Evolutionary conservation across 2,329 filamentous ascomycete species (phyloP), one percentile per base, ranked within the genome.

Genomic region (Sporothrix humicola): DNA sequence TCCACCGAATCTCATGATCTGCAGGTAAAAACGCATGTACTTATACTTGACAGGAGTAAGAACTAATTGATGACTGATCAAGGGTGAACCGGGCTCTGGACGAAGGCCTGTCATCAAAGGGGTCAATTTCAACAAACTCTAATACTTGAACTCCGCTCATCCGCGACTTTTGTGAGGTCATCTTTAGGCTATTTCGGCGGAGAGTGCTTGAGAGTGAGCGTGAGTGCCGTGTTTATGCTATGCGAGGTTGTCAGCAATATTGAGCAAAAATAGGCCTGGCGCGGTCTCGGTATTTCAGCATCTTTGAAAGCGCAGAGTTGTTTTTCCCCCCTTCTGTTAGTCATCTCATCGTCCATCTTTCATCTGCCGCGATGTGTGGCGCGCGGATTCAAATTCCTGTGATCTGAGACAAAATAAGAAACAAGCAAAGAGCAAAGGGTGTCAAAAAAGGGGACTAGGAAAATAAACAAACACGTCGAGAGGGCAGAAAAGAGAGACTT

Each of bases 351-450:
- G 7, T 15, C 17, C 1, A 6, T 58, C 20, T 58, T 58, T n/a
- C 13, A 44, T 44, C 9, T 63, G 20, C 58, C 37, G 58, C 31
- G 17, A 20, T 17, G 58, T 17, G 31, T 63, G 37, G 37, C 26
- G 56, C 26, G 26, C 26, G 56, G 5, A 56, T 56, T 61, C 15
- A 13, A 42, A 31, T 50, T 50, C 44, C 23, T 37, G 44, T 31
- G 46, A 68, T 68, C 46, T 68, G 46, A 68, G 65, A 68, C 65
- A 68, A 10, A n/a, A 13, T 26, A n/a, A 68, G 23, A 68, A 68
- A 52, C 63, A 3, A 9, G 20, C 31, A 52, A 37, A 15, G 31
- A 31, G 20, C 63, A 68, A 26, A 13, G 8, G 10, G 7, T 37
- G 31, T 7, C 31, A 37, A 46, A 44, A 8, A 54, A 5, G 13